These are phyloP conservation scores for Tylopilus felleus DNA, from an alignment of 768 basidiomycete genomes.

Conservation along the genomic window DNA sequence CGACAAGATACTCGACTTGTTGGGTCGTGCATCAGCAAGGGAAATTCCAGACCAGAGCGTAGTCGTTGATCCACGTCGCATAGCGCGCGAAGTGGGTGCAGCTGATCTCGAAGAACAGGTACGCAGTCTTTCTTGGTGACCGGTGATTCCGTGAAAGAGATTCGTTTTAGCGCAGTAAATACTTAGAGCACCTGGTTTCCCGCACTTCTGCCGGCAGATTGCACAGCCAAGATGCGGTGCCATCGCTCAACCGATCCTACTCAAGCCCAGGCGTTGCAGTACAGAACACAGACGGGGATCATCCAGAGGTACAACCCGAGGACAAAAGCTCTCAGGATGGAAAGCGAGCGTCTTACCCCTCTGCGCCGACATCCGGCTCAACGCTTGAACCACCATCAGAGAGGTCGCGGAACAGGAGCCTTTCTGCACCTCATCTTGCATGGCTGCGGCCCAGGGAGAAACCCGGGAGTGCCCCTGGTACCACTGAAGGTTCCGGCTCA, in stretches of 20 bases:
- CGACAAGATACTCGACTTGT: constrained; percentile 65
- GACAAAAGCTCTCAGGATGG: constrained; percentile 10
- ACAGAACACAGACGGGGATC: neutral
- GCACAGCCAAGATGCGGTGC: constrained; percentile 73
- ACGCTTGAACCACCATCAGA: constrained; percentile 18
- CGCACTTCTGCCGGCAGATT: constrained; percentile 75
- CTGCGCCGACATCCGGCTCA: constrained; percentile 1
- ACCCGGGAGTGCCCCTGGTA: neutral
- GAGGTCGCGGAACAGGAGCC: constrained; percentile 43
- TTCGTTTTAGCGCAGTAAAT: constrained; percentile 56
- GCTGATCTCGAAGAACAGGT: constrained; percentile 65
- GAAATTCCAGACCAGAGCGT: constrained; percentile 70
- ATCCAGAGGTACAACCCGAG: neutral
- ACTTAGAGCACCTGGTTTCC: constrained; percentile 68
- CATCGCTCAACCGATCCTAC: constrained; percentile 30
- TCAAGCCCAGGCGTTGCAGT: neutral
- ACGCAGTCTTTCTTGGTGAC: constrained; percentile 9
- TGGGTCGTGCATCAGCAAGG: constrained; percentile 68
- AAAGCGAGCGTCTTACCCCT: constrained; percentile 24
- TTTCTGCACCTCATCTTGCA: constrained; percentile 58
- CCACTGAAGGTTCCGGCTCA: constrained; percentile 10
- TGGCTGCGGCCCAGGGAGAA: constrained; percentile 46
- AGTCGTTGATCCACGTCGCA: constrained; percentile 58
- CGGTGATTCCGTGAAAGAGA: constrained; percentile 6
- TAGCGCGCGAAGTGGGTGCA: constrained; percentile 50